Evolutionary conservation across 805 yeast genomes (phyloP).

Genomic region (Ogataea saltuana): DNA sequence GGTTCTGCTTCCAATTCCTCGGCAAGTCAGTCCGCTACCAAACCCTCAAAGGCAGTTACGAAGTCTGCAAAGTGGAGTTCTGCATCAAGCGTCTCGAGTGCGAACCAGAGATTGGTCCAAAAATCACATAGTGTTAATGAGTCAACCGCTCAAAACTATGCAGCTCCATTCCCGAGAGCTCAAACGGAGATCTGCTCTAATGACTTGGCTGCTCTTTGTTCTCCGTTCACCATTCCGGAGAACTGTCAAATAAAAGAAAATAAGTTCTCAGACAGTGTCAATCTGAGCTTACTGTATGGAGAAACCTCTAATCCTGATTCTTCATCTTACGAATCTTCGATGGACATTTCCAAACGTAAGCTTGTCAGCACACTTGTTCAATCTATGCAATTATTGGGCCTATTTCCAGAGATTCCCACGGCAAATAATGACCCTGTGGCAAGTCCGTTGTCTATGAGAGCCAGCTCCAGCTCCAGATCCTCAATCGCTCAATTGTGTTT

Average conservation of each 20-base stretch:
- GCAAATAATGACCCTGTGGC: constrained; percentile 1
- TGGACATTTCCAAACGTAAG: constrained; percentile 13
- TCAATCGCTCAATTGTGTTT: constrained; percentile 11
- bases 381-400: constrained; percentile 16
- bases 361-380: constrained; percentile 11
- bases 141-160: neutral
- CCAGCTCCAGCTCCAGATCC: constrained; percentile 5
- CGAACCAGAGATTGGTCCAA: neutral
- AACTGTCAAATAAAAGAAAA: constrained; percentile 12
- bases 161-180: neutral
- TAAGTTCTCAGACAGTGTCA: constrained; percentile 12
- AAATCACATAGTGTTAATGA: neutral
- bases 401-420: constrained; percentile 9
- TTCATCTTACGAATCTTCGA: constrained; percentile 4
- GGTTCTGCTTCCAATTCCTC: neutral
- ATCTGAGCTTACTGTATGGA: constrained; percentile 15
- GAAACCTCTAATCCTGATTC: constrained; percentile 10
- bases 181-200: constrained; percentile 9
- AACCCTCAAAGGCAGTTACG: neutral
- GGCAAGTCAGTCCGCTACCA: neutral
- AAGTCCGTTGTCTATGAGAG: neutral
- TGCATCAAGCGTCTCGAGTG: neutral
- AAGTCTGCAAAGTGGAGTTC: constrained; percentile 3
- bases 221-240: constrained; percentile 26
- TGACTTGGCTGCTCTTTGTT: constrained; percentile 26